Evolutionary conservation across 192 early-diverging fungal species (phyloP).

Genomic region (Coemansia sp.): DNA sequence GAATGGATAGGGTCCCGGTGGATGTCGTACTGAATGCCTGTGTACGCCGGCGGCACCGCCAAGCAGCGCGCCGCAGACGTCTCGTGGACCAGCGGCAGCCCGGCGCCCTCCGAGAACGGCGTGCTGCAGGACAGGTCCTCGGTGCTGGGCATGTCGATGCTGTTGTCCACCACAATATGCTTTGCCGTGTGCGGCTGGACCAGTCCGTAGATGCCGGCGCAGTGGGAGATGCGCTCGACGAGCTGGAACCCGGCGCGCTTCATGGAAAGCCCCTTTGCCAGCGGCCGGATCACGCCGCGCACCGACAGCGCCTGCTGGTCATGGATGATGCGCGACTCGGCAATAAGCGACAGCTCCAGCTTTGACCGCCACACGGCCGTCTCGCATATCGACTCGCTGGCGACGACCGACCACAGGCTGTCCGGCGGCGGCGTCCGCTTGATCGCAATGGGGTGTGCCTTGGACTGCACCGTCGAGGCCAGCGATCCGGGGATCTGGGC

Average conservation of each 20-base stretch:
- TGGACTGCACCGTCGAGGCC: slow-evolving; percentile 10
- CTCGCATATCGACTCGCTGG: slow-evolving; percentile 27
- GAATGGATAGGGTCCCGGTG: slow-evolving; percentile 30
- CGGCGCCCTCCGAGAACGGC: slow-evolving; percentile 1
- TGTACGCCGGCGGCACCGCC: slow-evolving; percentile 32
- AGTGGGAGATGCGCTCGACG: slow-evolving; percentile 15
- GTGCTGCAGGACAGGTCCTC: neutral
- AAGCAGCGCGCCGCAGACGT: slow-evolving; percentile 21
- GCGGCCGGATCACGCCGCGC: slow-evolving; percentile 31
- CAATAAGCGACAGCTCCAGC: slow-evolving; percentile 25
- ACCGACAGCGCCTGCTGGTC: slow-evolving; percentile 36
- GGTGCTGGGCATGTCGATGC: slow-evolving; percentile 6
- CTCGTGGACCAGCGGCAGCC: slow-evolving; percentile 22
- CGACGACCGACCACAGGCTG: slow-evolving; percentile 18
- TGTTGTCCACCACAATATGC: slow-evolving; percentile 15
- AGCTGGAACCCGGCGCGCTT: slow-evolving; percentile 33
- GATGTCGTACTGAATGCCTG: slow-evolving; percentile 42
- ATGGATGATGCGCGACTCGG: slow-evolving; percentile 26
- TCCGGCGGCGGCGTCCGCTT: slow-evolving; percentile 31
- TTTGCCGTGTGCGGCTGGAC: neutral
- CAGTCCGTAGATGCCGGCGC: slow-evolving; percentile 5
- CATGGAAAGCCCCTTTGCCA: slow-evolving; percentile 31
- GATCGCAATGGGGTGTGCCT: slow-evolving; percentile 12
- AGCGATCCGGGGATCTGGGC: slow-evolving; percentile 13
- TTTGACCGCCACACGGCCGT: slow-evolving; percentile 21